Conservation (phyloP, 768 basidiomycete species). For the Podaxis pistillaris region DNA sequence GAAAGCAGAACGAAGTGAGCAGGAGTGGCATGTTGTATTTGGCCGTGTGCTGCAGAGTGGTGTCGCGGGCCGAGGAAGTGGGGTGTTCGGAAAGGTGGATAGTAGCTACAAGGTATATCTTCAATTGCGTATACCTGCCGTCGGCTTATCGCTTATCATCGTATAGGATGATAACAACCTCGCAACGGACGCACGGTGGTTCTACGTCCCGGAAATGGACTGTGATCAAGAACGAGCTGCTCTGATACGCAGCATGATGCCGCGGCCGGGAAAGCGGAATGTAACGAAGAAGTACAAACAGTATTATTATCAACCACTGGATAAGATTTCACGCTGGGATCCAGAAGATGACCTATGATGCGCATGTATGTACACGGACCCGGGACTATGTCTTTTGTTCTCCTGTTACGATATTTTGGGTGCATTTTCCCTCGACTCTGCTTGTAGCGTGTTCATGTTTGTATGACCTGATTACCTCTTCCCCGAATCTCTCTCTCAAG, state of each 20-base stretch:
- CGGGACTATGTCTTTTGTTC: background rate
- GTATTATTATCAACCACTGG: constrained; percentile 78
- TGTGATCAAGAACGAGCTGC: constrained; percentile 68
- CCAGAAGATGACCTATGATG: constrained; percentile 57
- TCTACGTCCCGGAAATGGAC: constrained; percentile 73
- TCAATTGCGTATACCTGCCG: constrained; percentile 2
- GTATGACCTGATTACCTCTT: background rate
- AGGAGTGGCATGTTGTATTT: constrained; percentile 52
- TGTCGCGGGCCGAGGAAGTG: constrained; percentile 42
- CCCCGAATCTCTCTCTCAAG: background rate
- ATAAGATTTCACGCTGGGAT: constrained; percentile 73
- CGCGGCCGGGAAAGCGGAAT: constrained; percentile 66
- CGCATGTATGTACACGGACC: background rate
- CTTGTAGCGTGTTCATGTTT: background rate
- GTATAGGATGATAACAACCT: constrained; percentile 46
- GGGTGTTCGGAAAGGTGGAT: constrained; percentile 74
- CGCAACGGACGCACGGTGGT: constrained; percentile 66
- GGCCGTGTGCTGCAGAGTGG: constrained; percentile 46
- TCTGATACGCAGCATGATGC: constrained; percentile 71
- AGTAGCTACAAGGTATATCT: constrained; percentile 54
- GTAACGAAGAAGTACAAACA: constrained; percentile 85
- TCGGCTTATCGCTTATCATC: background rate
- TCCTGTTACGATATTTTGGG: background rate
- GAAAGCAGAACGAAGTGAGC: constrained; percentile 34
- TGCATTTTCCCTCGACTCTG: background rate